phyloP scores from a whole-genome alignment of 2,329 filamentous ascomycete species.

The Didymella segeticola region DNA sequence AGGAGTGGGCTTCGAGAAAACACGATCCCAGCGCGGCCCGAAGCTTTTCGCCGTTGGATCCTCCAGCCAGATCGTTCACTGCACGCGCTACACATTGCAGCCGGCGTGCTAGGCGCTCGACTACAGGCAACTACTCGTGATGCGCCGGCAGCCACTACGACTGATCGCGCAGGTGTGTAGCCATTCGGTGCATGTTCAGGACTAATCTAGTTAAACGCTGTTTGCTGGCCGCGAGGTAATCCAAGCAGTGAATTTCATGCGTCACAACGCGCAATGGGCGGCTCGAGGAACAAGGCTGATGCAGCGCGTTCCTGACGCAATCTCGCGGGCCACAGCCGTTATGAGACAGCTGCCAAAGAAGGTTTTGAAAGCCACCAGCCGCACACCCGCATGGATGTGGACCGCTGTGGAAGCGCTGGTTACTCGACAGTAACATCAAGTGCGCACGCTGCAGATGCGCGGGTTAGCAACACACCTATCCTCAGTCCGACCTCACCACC shows the following conservation, averaged over 20 bases:
- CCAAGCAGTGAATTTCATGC: constrained; percentile 40
- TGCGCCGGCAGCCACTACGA: constrained; percentile 28
- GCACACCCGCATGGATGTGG: constrained; percentile 32
- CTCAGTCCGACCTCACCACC: constrained; percentile 31
- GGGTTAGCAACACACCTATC: constrained; percentile 21
- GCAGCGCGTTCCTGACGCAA: constrained; percentile 52
- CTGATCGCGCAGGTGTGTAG: constrained; percentile 47
- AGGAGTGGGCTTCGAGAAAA: constrained; percentile 47
- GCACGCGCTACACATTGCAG: constrained; percentile 30
- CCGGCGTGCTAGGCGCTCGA: constrained; percentile 38
- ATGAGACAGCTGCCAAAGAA: constrained; percentile 43
- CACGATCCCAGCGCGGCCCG: constrained; percentile 48
- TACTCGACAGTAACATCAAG: constrained; percentile 41
- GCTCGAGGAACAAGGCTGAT: constrained; percentile 50
- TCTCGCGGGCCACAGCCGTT: constrained; percentile 47
- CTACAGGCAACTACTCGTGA: constrained; percentile 12
- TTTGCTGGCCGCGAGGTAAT: constrained; percentile 29
- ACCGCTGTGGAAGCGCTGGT: constrained; percentile 24
- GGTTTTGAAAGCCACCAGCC: constrained; percentile 34
- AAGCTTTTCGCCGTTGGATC: constrained; percentile 46
- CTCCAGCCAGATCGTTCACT: constrained; percentile 45
- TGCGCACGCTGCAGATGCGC: constrained; percentile 31
- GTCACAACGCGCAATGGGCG: constrained; percentile 43
- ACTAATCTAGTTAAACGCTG: constrained; percentile 34
- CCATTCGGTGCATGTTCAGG: constrained; percentile 30